phyloP scores from a whole-genome alignment of 192 early-diverging fungal genomes.

The Linnemannia schmuckeri region DNA sequence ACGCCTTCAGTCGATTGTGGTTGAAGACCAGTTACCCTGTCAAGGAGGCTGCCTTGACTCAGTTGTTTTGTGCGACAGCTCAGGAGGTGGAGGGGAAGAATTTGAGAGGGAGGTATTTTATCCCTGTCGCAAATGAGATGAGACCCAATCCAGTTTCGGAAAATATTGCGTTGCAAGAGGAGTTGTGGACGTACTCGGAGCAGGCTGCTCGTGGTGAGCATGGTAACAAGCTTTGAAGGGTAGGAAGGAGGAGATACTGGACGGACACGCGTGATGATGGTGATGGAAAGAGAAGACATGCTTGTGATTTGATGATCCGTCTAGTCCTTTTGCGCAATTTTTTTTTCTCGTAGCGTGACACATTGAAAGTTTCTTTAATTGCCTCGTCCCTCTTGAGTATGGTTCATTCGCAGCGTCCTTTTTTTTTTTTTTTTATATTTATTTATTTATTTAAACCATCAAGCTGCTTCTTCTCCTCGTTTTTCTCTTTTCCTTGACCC shows the following conservation, averaged over 20 bases:
- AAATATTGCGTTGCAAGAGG: constrained; percentile 9
- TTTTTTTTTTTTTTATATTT: not conserved
- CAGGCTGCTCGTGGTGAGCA: constrained; percentile 5
- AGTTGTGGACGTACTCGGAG: constrained; percentile 16
- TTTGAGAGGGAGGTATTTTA: constrained; percentile 49
- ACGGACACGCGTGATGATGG: not conserved
- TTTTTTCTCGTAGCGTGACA: not conserved
- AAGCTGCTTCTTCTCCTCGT: not conserved
- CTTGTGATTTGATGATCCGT: not conserved
- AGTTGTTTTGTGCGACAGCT: constrained; percentile 57
- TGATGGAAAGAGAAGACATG: not conserved
- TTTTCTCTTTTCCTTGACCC: not conserved
- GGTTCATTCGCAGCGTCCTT: too few species aligned
- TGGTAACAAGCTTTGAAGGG: not conserved
- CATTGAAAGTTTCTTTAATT: not conserved
- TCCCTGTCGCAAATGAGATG: constrained; percentile 13
- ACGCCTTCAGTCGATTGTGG: constrained; percentile 11
- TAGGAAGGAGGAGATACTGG: not conserved
- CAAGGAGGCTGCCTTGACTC: constrained; percentile 55
- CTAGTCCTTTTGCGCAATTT: not conserved
- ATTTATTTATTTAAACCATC: too few species aligned
- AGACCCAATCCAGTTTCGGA: constrained; percentile 6
- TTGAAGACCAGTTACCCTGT: not conserved
- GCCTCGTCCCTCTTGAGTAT: too few species aligned
- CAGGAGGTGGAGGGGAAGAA: constrained; percentile 56